A percentile compares a stretch with the other conserved stretches of the same genome.
phyloP scores from a whole-genome alignment of 495 filamentous ascomycete genomes.

The Friedmanniomyces simplex region DNA sequence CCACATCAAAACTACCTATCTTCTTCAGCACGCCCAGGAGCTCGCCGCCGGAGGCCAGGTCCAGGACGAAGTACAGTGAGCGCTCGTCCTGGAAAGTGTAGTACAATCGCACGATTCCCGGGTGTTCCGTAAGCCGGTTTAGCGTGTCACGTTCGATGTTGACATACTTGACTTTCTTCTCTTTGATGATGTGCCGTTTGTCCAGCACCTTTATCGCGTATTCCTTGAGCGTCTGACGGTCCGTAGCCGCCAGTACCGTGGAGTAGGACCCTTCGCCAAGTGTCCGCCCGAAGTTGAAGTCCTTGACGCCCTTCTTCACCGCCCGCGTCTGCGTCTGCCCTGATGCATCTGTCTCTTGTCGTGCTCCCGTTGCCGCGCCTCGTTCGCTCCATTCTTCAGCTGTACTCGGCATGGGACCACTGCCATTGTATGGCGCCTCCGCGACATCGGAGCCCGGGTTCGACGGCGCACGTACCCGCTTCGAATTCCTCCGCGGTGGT shows the following conservation, averaged over 20 bases:
- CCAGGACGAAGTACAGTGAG: constrained; percentile 92
- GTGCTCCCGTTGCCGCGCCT: constrained; percentile 70
- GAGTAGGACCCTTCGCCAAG: constrained; percentile 97
- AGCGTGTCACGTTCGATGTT: constrained; percentile 99
- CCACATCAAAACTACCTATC: constrained; percentile 88
- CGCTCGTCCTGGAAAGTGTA: constrained; percentile 98
- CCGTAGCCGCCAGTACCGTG: constrained; percentile 88
- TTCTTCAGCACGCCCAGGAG: constrained; percentile 85
- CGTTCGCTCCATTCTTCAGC: constrained; percentile 88
- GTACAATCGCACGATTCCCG: constrained; percentile 91
- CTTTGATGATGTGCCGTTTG: constrained; percentile 99
- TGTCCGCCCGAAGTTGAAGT: constrained; percentile 88
- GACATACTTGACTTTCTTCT: constrained; percentile 99
- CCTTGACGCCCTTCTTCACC: constrained; percentile 93
- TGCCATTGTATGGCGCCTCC: constrained; percentile 46
- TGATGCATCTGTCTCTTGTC: constrained; percentile 71
- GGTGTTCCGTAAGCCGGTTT: constrained; percentile 91
- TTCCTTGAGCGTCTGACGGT: constrained; percentile 88
- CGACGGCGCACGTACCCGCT: constrained; percentile 49
- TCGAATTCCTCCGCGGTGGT: constrained; percentile 55
- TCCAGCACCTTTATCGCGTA: constrained; percentile 98
- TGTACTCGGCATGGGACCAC: constrained; percentile 55
- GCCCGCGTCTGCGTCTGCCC: constrained; percentile 70
- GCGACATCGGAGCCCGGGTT: constrained; percentile 48
- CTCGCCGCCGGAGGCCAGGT: constrained; percentile 87